Evolutionary conservation across 1,139 yeast species (phyloP).

Genomic region (Blastobotrys niveus): DNA sequence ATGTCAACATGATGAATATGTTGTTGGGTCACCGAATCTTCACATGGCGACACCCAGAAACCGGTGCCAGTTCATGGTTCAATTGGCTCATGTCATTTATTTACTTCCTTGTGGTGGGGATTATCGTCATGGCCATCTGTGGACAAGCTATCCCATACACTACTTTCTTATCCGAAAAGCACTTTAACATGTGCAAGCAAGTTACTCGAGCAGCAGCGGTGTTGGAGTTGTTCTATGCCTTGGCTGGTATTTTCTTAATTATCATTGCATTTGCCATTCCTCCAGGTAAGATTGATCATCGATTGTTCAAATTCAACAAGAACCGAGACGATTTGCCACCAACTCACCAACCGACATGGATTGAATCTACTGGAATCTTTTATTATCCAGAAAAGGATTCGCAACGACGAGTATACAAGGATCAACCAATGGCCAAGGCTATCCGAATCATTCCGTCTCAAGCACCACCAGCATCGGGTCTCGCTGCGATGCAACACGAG

Average conservation of each 20-base stretch:
- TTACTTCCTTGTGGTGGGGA: conserved; percentile 51
- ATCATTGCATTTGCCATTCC: conserved; percentile 49
- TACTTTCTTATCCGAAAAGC: conserved; percentile 45
- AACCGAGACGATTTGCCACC: conserved; percentile 25
- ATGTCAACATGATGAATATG: conserved; percentile 44
- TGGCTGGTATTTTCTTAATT: conserved; percentile 49
- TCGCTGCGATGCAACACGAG: conserved; percentile 31
- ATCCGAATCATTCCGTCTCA: conserved; percentile 41
- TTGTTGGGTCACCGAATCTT: conserved; percentile 70
- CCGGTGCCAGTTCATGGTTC: conserved; percentile 54
- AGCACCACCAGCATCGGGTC: conserved; percentile 36
- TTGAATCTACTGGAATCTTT: conserved; percentile 55
- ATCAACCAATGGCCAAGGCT: conserved; percentile 46
- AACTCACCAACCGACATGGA: conserved; percentile 79
- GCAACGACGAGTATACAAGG: conserved; percentile 29
- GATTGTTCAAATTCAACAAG: conserved; percentile 28
- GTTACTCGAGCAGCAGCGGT: conserved; percentile 56
- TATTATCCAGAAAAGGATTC: conserved; percentile 26
- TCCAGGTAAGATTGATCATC: conserved; percentile 52
- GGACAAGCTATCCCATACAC: conserved; percentile 63
- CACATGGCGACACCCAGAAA: conserved; percentile 78
- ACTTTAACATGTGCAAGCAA: conserved; percentile 48
- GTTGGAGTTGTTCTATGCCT: conserved; percentile 53
- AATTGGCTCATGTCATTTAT: conserved; percentile 49
- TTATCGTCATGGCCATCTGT: conserved; percentile 60